phyloP scores from a whole-genome alignment of 208 protist genomes.

The Acanthamoeba lenticulata region DNA sequence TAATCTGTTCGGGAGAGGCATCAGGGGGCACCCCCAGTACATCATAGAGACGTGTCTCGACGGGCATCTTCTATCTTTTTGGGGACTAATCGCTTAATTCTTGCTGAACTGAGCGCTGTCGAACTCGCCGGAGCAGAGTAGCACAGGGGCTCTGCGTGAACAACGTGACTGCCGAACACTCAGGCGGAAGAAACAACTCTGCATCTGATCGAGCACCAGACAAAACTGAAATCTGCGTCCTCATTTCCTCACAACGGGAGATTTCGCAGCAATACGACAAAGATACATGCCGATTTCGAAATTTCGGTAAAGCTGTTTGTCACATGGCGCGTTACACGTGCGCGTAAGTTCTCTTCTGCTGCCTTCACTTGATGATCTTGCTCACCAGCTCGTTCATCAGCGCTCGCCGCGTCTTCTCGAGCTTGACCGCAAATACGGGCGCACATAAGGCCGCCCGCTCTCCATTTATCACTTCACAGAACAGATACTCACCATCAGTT shows the following conservation, averaged over 20 bases:
- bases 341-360: background rate
- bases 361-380: background rate
- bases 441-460: background rate
- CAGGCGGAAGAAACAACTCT: background rate
- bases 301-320: background rate
- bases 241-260: background rate
- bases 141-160: too few species aligned
- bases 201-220: background rate
- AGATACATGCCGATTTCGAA: background rate
- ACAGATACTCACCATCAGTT: background rate
- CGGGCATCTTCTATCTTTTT: constrained; percentile 63
- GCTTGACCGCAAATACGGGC: constrained; percentile 33
- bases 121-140: background rate
- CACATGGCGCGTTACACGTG: background rate
- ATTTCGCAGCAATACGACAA: background rate
- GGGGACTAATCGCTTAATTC: background rate
- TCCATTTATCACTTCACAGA: background rate
- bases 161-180: too few species aligned
- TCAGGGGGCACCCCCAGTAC: constrained; percentile 89
- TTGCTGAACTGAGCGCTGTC: background rate
- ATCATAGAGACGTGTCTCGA: constrained; percentile 90
- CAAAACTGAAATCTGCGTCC: background rate
- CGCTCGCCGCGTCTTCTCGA: background rate
- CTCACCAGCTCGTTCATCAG: constrained; percentile 23
- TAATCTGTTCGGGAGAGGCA: constrained; percentile 89